These are phyloP conservation scores for Euphrasia confusa DNA, from an alignment of 257 asterid genomes.

Conservation along the genomic window DNA sequence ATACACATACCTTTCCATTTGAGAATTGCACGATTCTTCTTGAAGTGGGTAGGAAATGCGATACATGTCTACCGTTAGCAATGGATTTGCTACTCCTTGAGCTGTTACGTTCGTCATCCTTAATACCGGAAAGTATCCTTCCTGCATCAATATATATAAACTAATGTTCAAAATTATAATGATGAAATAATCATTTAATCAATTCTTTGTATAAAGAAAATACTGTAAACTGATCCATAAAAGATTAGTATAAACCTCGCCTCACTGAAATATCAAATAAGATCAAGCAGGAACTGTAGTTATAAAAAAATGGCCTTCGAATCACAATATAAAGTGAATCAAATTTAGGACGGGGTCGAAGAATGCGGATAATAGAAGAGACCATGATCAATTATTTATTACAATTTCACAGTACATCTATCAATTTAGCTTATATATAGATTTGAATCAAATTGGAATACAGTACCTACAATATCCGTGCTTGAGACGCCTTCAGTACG, in stretches of 20 bases:
- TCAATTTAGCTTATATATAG: neutral
- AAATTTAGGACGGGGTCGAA: too few relatives aligned
- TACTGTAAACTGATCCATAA: too few relatives aligned
- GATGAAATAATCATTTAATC: neutral
- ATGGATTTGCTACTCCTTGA: conserved; percentile 24
- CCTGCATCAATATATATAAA: conserved; percentile 36
- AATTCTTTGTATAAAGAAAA: neutral
- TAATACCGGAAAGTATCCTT: conserved; percentile 64
- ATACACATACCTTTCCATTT: conserved; percentile 62
- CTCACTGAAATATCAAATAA: too few relatives aligned
- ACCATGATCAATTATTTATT: too few relatives aligned
- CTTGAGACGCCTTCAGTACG: conserved; percentile 99
- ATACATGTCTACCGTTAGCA: conserved; percentile 44
- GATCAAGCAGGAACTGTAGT: too few relatives aligned
- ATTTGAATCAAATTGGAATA: conserved; percentile 21
- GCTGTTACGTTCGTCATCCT: conserved; percentile 37
- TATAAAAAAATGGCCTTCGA: too few relatives aligned
- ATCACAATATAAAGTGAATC: too few relatives aligned
- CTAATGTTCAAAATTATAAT: conserved; percentile 13
- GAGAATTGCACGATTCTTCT: conserved; percentile 94
- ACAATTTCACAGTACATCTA: too few relatives aligned
- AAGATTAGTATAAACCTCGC: too few relatives aligned
- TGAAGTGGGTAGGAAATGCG: conserved; percentile 91
- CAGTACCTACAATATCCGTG: conserved; percentile 95
- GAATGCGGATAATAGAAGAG: too few relatives aligned